Evolutionary conservation across 1,284 basidiomycete genomes (phyloP).

Genomic region (Cutaneotrichosporon arboriforme): DNA sequence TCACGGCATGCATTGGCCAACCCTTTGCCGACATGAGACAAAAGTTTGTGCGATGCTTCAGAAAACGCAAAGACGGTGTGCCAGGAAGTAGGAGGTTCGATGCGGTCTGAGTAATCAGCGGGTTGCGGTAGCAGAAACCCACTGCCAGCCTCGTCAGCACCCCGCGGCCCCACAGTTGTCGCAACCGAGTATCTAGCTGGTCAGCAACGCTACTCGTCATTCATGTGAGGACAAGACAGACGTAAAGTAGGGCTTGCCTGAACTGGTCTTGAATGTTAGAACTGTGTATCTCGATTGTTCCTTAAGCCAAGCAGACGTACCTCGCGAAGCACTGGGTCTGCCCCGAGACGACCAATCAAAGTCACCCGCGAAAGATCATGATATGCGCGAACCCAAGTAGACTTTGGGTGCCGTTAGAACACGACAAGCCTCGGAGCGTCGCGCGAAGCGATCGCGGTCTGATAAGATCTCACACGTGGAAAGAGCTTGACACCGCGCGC

Average conservation of each 20-base stretch:
- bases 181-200: conserved; percentile 34
- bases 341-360: conserved; percentile 39
- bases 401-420: background rate
- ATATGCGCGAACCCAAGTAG: background rate
- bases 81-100: conserved; percentile 35
- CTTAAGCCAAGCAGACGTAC: no score
- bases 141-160: conserved; percentile 23
- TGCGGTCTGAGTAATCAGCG: conserved; percentile 10
- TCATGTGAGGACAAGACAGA: conserved; percentile 4
- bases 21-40: conserved; percentile 36
- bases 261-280: conserved; percentile 19
- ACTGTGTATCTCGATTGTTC: no score
- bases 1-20: conserved; percentile 7
- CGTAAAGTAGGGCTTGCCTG: conserved; percentile 40
- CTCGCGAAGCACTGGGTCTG: conserved; percentile 33
- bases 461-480: no score
- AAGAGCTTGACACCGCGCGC: no score
- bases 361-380: conserved; percentile 35
- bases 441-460: no score
- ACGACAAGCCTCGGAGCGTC: no score
- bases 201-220: background rate
- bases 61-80: conserved; percentile 42
- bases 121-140: background rate
- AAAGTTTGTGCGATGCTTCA: conserved; percentile 27
- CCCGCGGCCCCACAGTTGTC: conserved; percentile 23